These are phyloP conservation scores for Plantago coronopus DNA, from an alignment of 305 asterid species.

Conservation along the genomic window DNA sequence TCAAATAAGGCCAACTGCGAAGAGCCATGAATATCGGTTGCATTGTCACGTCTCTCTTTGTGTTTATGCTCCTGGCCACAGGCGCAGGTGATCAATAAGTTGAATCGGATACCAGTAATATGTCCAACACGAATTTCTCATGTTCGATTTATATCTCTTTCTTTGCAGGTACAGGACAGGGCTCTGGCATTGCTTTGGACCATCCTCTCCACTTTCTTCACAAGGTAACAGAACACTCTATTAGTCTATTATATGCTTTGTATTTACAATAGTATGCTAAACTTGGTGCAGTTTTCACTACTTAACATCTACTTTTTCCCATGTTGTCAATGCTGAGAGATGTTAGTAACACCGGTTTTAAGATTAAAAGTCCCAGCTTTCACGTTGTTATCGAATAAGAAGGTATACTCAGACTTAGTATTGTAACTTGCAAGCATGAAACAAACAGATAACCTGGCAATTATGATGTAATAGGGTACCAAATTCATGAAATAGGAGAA, in stretches of 20 bases:
- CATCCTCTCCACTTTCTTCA: conserved; percentile 24
- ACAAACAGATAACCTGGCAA: too few relatives aligned
- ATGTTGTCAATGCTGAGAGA: too few relatives aligned
- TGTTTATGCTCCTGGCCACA: conserved; percentile 43
- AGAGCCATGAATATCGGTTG: conserved; percentile 34
- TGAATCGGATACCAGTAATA: background rate
- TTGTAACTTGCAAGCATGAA: too few relatives aligned
- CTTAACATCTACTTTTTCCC: too few relatives aligned
- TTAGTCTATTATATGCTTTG: background rate
- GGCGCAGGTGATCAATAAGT: conserved; percentile 48
- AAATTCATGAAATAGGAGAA: too few relatives aligned
- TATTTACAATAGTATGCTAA: background rate
- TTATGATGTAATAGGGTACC: too few relatives aligned
- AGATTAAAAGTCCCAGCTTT: too few relatives aligned
- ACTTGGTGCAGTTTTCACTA: background rate
- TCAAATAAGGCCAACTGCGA: background rate
- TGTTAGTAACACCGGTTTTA: too few relatives aligned
- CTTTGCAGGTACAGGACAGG: conserved; percentile 29
- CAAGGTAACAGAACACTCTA: conserved; percentile 40
- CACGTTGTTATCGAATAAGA: too few relatives aligned
- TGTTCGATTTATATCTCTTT: background rate
- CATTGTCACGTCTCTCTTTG: conserved; percentile 28
- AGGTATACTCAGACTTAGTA: too few relatives aligned
- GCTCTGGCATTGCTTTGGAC: conserved; percentile 25
- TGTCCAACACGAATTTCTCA: conserved; percentile 10